phyloP scores from a whole-genome alignment of 345 rosid species.

The Camelina laxa region DNA sequence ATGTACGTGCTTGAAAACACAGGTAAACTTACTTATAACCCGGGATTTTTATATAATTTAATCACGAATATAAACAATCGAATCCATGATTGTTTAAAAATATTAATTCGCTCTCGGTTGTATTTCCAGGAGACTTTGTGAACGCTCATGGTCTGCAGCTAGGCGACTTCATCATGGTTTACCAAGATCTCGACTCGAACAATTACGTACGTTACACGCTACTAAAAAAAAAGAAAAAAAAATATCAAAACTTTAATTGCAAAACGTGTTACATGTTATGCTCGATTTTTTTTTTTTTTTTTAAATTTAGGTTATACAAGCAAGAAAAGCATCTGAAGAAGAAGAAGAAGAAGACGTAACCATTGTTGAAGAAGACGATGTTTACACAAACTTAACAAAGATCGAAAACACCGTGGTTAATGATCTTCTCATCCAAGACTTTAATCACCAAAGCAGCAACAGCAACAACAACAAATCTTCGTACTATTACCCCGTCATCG shows the following conservation, averaged over 20 bases:
- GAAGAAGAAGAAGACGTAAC: slow-evolving; percentile 47
- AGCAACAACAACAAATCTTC: slow-evolving; percentile 51
- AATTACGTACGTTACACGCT: slow-evolving; percentile 61
- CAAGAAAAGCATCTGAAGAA: slow-evolving; percentile 71
- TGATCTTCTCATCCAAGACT: slow-evolving; percentile 52
- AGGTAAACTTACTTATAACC: slow-evolving; percentile 49
- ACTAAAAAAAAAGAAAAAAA: neutral
- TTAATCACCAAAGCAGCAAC: slow-evolving; percentile 31
- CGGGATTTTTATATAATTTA: neutral
- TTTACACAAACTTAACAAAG: slow-evolving; percentile 59
- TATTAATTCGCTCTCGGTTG: slow-evolving; percentile 6
- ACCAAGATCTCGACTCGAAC: slow-evolving; percentile 62
- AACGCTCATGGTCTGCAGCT: slow-evolving; percentile 72
- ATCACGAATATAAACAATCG: neutral
- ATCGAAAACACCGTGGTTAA: slow-evolving; percentile 45
- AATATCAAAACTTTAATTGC: neutral
- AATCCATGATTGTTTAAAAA: neutral
- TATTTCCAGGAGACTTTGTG: slow-evolving; percentile 78
- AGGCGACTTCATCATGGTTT: slow-evolving; percentile 85
- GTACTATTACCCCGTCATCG: slow-evolving; percentile 52
- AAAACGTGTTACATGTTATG: slow-evolving; percentile 7
- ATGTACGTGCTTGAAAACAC: slow-evolving; percentile 98
- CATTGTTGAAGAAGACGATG: slow-evolving; percentile 48
- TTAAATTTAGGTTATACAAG: slow-evolving; percentile 75
- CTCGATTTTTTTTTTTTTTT: neutral